Conservation (phyloP, 75 land plant species). For the Selaginella tamariscina region DNA sequence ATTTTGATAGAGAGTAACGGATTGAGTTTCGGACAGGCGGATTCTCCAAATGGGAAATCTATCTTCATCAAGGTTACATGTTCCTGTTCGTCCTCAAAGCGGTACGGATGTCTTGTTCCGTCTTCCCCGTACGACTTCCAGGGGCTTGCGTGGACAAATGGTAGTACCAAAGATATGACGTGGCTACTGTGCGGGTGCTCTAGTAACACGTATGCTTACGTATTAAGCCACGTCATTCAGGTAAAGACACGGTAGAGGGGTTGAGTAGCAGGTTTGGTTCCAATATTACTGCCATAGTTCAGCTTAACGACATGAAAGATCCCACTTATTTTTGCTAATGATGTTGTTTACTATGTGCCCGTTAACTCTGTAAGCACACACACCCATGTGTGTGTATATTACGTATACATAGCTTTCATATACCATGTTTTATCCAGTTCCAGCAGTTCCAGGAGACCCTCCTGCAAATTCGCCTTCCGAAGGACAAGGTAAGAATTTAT, state of each 20-base stretch:
- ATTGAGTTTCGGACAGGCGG: conserved; percentile 7
- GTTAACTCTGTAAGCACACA: conserved; percentile 29
- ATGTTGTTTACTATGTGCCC: conserved; percentile 48
- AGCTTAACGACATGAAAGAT: conserved; percentile 40
- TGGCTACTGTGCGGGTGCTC: conserved; percentile 66
- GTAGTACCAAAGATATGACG: conserved; percentile 39
- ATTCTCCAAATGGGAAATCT: not conserved
- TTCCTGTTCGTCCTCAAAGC: conserved; percentile 30
- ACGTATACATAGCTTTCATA: not conserved
- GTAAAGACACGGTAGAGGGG: conserved; percentile 32
- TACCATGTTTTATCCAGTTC: not conserved
- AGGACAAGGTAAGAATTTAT: not conserved
- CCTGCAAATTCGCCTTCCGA: not conserved
- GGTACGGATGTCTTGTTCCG: conserved; percentile 19
- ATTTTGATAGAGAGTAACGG: conserved; percentile 28
- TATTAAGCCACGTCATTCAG: conserved; percentile 52
- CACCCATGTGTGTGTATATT: not conserved
- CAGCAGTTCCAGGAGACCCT: conserved; percentile 1
- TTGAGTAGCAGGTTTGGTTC: conserved; percentile 56
- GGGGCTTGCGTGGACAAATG: conserved; percentile 20
- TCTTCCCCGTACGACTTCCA: conserved; percentile 45
- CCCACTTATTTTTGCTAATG: conserved; percentile 32
- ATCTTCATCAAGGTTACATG: conserved; percentile 51
- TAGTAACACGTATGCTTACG: conserved; percentile 52
- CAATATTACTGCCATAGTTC: conserved; percentile 51